Percentiles rank a stretch among this genome's conserved stretches.
Conservation (phyloP, 208 protist species). For the Acanthamoeba sp. region DNA sequence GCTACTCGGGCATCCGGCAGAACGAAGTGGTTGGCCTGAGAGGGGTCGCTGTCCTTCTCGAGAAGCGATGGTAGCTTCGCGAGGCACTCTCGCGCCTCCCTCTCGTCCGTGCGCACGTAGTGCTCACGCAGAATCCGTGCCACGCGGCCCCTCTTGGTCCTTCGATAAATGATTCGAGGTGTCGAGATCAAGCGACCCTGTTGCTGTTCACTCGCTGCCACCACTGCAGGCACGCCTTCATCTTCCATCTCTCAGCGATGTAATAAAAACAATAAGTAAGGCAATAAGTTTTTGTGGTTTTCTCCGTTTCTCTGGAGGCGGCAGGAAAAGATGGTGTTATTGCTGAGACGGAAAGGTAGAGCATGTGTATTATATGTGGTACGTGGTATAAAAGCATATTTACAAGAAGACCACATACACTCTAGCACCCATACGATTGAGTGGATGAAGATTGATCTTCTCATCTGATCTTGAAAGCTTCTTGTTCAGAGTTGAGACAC, state of each 20-base stretch:
- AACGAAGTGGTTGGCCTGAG: conserved; percentile 65
- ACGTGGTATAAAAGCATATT: no score
- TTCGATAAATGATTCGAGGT: conserved; percentile 6
- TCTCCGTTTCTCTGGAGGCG: no score
- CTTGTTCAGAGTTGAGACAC: no score
- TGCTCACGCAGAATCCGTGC: conserved; percentile 83
- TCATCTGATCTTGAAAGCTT: neutral
- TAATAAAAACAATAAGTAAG: no score
- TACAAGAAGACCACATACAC: no score
- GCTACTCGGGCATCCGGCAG: conserved; percentile 88
- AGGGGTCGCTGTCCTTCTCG: neutral
- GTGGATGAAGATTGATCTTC: neutral
- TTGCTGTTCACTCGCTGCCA: no score
- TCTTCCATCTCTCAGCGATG: no score
- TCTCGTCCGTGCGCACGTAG: conserved; percentile 85
- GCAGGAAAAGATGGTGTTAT: no score
- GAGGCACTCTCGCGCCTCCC: conserved; percentile 61
- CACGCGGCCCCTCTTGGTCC: conserved; percentile 82
- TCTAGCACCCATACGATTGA: neutral
- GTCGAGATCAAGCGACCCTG: neutral
- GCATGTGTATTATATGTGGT: no score
- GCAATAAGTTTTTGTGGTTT: no score
- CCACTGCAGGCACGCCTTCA: no score
- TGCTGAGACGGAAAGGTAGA: no score
- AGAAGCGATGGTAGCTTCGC: neutral